Evolutionary conservation across 306 rosid species (phyloP), one percentile per base, ranked within the genome.

Genomic region (Lathyrus aphaca): DNA sequence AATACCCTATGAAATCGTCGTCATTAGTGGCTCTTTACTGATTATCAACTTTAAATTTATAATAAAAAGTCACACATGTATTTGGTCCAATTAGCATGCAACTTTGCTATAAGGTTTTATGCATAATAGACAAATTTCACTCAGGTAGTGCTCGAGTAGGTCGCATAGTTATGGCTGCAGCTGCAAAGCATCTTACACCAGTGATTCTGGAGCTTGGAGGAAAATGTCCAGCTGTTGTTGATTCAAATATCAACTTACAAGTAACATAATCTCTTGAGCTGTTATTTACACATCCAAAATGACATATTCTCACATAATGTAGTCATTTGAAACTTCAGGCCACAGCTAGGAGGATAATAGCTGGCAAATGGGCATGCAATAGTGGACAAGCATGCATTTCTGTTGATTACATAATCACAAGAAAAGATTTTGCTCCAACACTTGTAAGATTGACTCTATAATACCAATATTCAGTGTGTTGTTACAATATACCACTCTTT

Each of bases 81-180:
- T 56, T 35, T 70, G 32, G 68, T n/a, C 18, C 13, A 56, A 23
- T 72, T 57, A 46, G 15, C 58, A 38, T 46, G 64, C 17, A 46
- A 29, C 13, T 77, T 21, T 30, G 27, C 35, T 46, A 6, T 15
- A 72, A 48, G 65, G 43, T 65, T 72, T 67, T 72, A 66, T 48
- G 73, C 42, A 58, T 66, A 66, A 50, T 54, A 13, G 25, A 29
- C 48, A 50, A 29, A 39, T 15, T 54, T 75, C 40, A 11, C 80
- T 65, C 79, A 91, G 97, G 97, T 35, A 88, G 97, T 80, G 96
- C 96, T 15, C 82, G 81, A 79, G 92, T 91, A 18, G 97, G 89
- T 42, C 92, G 91, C 63, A 88, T 91, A 57, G 96, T 91, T 77
- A 80, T 91, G 97, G 87, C 96, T 64, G 97, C 97, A n/a, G 96